phyloP scores from a whole-genome alignment of 768 basidiomycete species.

The Tricholoma bakamatsutake region DNA sequence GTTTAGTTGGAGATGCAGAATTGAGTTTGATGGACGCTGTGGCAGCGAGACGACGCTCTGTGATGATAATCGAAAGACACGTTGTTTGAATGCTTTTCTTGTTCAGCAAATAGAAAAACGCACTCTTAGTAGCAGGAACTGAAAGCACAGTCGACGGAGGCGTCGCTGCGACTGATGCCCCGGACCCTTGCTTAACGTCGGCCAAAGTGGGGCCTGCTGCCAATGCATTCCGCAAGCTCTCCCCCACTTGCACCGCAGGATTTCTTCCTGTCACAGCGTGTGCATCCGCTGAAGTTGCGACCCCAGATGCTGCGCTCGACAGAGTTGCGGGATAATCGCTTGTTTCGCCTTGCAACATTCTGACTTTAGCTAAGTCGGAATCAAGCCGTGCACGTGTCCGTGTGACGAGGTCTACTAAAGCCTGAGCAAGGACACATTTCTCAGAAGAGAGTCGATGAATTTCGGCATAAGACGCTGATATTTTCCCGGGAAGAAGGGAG shows the following conservation, averaged over 20 bases:
- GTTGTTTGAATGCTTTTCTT: not conserved
- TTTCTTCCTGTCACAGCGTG: constrained; percentile 5
- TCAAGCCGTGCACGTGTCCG: constrained; percentile 45
- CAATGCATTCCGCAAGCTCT: constrained; percentile 38
- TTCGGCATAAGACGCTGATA: constrained; percentile 39
- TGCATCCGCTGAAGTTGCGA: not conserved
- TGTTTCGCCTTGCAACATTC: constrained; percentile 41
- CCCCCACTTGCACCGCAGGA: constrained; percentile 35
- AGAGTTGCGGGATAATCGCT: constrained; percentile 24
- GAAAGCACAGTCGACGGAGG: constrained; percentile 13
- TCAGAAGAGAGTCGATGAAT: constrained; percentile 39
- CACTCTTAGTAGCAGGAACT: constrained; percentile 37
- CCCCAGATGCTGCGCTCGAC: constrained; percentile 8
- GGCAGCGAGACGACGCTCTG: constrained; percentile 37
- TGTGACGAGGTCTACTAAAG: constrained; percentile 42
- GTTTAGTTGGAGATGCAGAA: constrained; percentile 29
- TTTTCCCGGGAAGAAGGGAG: constrained; percentile 33
- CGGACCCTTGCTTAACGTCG: constrained; percentile 20
- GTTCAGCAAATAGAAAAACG: constrained; percentile 7
- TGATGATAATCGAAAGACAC: not conserved
- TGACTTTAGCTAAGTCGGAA: constrained; percentile 41
- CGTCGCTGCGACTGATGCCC: constrained; percentile 15
- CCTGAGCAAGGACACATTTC: constrained; percentile 41
- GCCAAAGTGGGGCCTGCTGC: constrained; percentile 23
- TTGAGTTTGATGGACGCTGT: constrained; percentile 38